Evolutionary conservation across 148 eudicot species (phyloP).

Genomic region (Fagopyrum tataricum): DNA sequence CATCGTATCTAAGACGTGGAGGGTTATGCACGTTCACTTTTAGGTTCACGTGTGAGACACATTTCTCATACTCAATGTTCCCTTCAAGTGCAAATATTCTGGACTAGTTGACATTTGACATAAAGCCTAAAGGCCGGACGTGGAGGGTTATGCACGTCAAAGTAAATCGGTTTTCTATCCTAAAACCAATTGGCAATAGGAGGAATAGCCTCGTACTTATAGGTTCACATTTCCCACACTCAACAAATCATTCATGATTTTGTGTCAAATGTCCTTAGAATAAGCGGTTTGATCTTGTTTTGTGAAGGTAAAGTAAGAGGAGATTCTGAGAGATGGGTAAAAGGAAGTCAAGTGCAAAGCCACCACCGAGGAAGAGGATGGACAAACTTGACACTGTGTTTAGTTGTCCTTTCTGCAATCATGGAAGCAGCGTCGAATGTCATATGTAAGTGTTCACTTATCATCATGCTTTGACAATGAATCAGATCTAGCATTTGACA

Average conservation of each 20-base stretch:
- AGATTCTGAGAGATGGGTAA: constrained; percentile 36
- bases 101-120: no score
- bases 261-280: neutral
- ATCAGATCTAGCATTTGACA: neutral
- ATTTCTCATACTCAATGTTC: no score
- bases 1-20: no score
- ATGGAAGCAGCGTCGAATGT: constrained; percentile 50
- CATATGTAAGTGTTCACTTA: constrained; percentile 32
- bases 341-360: constrained; percentile 62
- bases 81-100: no score
- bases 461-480: neutral
- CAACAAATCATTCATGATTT: neutral
- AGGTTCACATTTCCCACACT: no score
- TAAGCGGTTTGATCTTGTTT: neutral
- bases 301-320: constrained; percentile 1
- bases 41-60: no score
- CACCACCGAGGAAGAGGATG: constrained; percentile 55
- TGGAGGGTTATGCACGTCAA: no score
- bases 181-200: no score
- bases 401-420: constrained; percentile 58
- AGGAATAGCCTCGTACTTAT: no score
- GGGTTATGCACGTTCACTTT: no score
- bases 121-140: no score
- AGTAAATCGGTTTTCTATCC: no score
- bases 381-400: constrained; percentile 57